These are phyloP conservation scores for Dorcoceras hygrometricum DNA, from an alignment of 257 asterid genomes.

Conservation along the genomic window DNA sequence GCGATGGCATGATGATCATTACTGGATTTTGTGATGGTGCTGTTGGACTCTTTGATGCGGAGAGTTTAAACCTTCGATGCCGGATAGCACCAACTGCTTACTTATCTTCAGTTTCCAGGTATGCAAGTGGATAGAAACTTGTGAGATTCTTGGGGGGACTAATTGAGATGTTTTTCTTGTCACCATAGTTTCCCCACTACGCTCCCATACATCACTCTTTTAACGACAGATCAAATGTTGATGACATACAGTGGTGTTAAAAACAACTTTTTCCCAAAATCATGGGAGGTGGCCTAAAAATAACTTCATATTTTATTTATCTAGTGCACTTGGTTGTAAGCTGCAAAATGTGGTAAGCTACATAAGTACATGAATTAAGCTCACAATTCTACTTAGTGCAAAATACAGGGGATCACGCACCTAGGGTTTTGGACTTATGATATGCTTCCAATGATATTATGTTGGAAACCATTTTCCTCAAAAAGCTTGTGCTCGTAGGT, in stretches of 20 bases:
- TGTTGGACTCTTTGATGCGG: conserved; percentile 80
- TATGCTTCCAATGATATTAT: neutral
- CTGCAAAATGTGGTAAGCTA: neutral
- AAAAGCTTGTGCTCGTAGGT: neutral
- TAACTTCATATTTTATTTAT: too few species aligned
- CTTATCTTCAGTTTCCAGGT: conserved; percentile 72
- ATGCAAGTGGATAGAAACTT: conserved; percentile 19
- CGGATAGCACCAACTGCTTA: conserved; percentile 77
- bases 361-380: neutral
- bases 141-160: neutral
- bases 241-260: neutral
- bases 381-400: neutral
- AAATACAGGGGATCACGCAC: neutral
- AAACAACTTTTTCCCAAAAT: neutral
- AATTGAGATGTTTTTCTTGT: neutral
- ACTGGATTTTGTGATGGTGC: conserved; percentile 91
- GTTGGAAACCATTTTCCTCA: neutral
- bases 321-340: neutral
- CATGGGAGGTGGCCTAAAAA: neutral
- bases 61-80: conserved; percentile 62
- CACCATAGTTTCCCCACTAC: neutral
- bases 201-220: neutral
- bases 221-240: neutral
- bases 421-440: neutral
- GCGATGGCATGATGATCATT: conserved; percentile 64